A percentile compares a stretch with the other conserved stretches of the same genome.
Conservation (phyloP, 2,329 filamentous ascomycete species). For the Aspergillus sp. region DNA sequence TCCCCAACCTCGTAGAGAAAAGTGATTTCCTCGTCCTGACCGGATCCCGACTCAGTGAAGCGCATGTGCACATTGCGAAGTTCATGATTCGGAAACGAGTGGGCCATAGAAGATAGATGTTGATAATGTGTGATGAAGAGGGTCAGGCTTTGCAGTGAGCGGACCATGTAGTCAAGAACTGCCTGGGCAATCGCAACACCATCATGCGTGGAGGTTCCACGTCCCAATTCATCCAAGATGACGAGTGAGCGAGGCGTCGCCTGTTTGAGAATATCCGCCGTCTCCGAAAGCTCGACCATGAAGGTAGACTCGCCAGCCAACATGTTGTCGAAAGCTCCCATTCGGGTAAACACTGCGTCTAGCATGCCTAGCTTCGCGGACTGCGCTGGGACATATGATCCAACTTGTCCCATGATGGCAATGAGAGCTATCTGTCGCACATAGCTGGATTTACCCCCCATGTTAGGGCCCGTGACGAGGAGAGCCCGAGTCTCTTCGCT, state of each 20-base stretch:
- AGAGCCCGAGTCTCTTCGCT: slow-evolving; percentile 67
- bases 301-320: slow-evolving; percentile 93
- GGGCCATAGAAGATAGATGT: slow-evolving; percentile 71
- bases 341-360: slow-evolving; percentile 91
- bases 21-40: slow-evolving; percentile 74
- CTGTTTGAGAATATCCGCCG: slow-evolving; percentile 82
- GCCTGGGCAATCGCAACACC: slow-evolving; percentile 93
- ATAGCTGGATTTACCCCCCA: slow-evolving; percentile 98
- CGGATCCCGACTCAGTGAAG: slow-evolving; percentile 61
- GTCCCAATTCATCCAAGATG: slow-evolving; percentile 90
- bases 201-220: slow-evolving; percentile 92
- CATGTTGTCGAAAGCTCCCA: slow-evolving; percentile 95
- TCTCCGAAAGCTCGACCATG: slow-evolving; percentile 96
- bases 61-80: slow-evolving; percentile 92
- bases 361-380: slow-evolving; percentile 74
- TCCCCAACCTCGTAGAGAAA: slow-evolving; percentile 92
- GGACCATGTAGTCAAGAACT: slow-evolving; percentile 80
- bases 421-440: slow-evolving; percentile 90
- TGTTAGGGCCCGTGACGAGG: slow-evolving; percentile 94
- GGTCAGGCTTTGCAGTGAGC: slow-evolving; percentile 71
- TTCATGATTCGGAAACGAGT: slow-evolving; percentile 63
- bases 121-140: slow-evolving; percentile 99
- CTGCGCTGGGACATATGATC: slow-evolving; percentile 85
- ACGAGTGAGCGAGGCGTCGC: slow-evolving; percentile 82
- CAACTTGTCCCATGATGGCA: slow-evolving; percentile 89